Evolutionary conservation across 2,329 filamentous ascomycete species (phyloP), one percentile per base, ranked within the genome.

Genomic region (Exserohilum rostratum): DNA sequence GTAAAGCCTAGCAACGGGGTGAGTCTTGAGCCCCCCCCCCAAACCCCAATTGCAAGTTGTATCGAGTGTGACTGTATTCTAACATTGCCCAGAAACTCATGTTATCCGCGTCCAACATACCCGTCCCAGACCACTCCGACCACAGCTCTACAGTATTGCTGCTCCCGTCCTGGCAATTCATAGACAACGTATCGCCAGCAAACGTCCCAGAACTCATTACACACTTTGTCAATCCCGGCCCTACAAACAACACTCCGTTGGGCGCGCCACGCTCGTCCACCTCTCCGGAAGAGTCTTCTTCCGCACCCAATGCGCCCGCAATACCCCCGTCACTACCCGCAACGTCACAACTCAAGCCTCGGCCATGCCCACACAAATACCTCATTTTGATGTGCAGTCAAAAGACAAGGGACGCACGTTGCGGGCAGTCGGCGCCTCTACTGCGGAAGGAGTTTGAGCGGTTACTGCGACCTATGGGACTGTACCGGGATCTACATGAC

Each of bases 371-470:
- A 3, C 93, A 98, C 80, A 83, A 85, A 57, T 92, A 89, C 61
- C 83, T 98, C 22, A 91, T 99, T 69, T 85, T 99, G 46, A 87
- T 99, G 70, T 99, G 95, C 81, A 96, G 90, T 40, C 95, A 98
- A 72, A 87, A 86, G 69, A 97, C 91, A n/a, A 89, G 95, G 58
- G 95, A 98, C 75, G 93, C 91, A 0, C 90, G 95, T 66, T 98
- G 95, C 73, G 95, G 93, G 0, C 93, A 97, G 79, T 95, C 90
- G 30, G 95, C 95, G 1, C 95, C 95, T 2, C 82, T 99, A 2
- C 80, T 98, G n/a, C 85, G 87, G 40, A 88, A 88, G 68, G 95
- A 98, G 77, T 85, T 99, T 50, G 91, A 96, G 79, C 85, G 93
- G 1, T 91, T 97, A 72, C 82, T 98, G 31, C 87, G 92, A 0